Evolutionary conservation across 495 filamentous ascomycete genomes (phyloP), one percentile per base, ranked within the genome.

Genomic region (Lepraria neglecta): DNA sequence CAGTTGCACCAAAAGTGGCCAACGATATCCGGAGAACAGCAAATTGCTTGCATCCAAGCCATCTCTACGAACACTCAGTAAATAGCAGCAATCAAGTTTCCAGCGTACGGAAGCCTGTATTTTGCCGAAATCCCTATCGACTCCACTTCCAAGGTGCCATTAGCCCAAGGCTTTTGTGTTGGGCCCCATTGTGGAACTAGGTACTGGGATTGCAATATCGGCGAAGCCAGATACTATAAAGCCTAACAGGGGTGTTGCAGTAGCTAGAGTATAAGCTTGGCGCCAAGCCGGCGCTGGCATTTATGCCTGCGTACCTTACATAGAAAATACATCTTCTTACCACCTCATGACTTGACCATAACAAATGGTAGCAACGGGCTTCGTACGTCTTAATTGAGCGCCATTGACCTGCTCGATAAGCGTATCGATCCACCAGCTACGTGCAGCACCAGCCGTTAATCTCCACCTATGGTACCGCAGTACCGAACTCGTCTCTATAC

Each of bases 71-170:
- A 24, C 27, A 65, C 75, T 6, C 65, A 70, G 65, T 56, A 76
- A 52, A 67, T 77, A 63, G 71, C 70, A 15, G 61, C 65, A 19
- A 28, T 78, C 35, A 54, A 74, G 31, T 79, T 78, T 54, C 73
- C 73, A 24, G 74, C 74, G 1, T 77, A 74, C 65, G 75, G 76
- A 0, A 77, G 74, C 64, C 45, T 77, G n/a, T 76, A 71, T 35
- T 67, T 67, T 55, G 38, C 60, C 31, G 60, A 72, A 68, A 62
- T 50, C 1, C 64, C 70, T n/a, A 10, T 76, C 21, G 67, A 71
- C 0, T 63, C 65, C 42, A 0, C 51, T 1, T 52, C n/a, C 4
- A 75, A 72, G 59, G 53, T 70, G 50, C 66, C 5, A 24, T 66
- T 77, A 9, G 67, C 68, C 19, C n/a, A 71, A 33, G 66, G 68